These are phyloP conservation scores for Russula olivacea DNA, from an alignment of 768 basidiomycete species.

Conservation along the genomic window DNA sequence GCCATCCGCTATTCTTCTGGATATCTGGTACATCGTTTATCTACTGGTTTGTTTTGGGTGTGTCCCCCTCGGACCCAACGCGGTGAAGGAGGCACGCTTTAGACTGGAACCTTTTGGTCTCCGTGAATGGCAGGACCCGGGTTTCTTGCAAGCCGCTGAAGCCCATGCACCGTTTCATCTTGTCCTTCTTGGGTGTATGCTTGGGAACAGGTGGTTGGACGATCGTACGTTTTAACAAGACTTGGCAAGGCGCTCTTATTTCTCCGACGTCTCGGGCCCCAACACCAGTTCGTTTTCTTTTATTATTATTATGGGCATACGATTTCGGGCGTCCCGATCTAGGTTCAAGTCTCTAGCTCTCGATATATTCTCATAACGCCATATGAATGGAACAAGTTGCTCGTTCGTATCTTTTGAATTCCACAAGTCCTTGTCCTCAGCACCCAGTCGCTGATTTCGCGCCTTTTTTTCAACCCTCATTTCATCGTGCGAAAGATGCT, in stretches of 20 bases:
- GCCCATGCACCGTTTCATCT: slow-evolving; percentile 64
- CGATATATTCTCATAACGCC: slow-evolving; percentile 59
- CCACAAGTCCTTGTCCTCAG: slow-evolving; percentile 56
- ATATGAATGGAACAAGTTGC: slow-evolving; percentile 65
- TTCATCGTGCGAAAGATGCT: slow-evolving; percentile 61
- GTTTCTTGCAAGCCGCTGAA: slow-evolving; percentile 48
- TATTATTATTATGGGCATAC: slow-evolving; percentile 51
- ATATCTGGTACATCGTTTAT: slow-evolving; percentile 76
- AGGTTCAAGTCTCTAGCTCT: slow-evolving; percentile 64
- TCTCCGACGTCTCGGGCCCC: neutral
- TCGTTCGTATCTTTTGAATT: slow-evolving; percentile 58
- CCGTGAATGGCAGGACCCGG: slow-evolving; percentile 35
- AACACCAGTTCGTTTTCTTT: neutral
- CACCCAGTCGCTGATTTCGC: slow-evolving; percentile 62
- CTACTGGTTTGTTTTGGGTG: slow-evolving; percentile 65
- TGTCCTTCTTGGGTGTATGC: slow-evolving; percentile 74
- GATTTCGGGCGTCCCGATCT: slow-evolving; percentile 70
- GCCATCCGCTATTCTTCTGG: slow-evolving; percentile 72
- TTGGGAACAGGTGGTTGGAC: slow-evolving; percentile 85
- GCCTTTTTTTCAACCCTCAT: slow-evolving; percentile 68
- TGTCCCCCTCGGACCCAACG: slow-evolving; percentile 44
- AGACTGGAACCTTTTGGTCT: slow-evolving; percentile 53
- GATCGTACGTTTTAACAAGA: slow-evolving; percentile 86
- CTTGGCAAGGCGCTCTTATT: slow-evolving; percentile 49
- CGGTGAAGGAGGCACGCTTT: slow-evolving; percentile 56